Evolutionary conservation across 2,329 filamentous ascomycete genomes (phyloP).

Genomic region (Stemphylium beticola): DNA sequence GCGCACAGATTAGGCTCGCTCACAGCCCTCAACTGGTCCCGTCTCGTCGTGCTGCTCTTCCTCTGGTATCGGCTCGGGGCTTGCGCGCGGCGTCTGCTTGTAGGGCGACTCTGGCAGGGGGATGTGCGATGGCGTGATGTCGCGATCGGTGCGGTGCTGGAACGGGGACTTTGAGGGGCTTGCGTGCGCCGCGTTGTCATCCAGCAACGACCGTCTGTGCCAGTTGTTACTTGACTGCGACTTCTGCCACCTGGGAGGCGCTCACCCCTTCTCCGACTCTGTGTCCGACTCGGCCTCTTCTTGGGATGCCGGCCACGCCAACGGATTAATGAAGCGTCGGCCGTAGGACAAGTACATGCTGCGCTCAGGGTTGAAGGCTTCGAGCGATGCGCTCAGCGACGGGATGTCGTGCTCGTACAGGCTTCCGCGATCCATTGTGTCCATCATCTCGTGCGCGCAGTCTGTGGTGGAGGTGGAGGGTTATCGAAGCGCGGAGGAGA

Average conservation of each 20-base stretch:
- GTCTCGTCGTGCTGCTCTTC: slow-evolving; percentile 37
- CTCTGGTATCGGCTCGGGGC: slow-evolving; percentile 54
- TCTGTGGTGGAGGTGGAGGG: not conserved
- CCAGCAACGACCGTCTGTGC: slow-evolving; percentile 56
- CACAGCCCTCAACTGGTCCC: slow-evolving; percentile 43
- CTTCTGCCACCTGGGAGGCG: slow-evolving; percentile 69
- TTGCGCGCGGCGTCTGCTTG: slow-evolving; percentile 62
- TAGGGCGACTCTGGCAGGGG: slow-evolving; percentile 66
- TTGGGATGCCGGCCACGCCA: slow-evolving; percentile 44
- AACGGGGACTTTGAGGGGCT: slow-evolving; percentile 64
- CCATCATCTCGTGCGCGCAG: slow-evolving; percentile 30
- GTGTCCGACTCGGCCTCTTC: slow-evolving; percentile 52
- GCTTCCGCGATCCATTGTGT: slow-evolving; percentile 42
- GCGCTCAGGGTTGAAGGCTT: slow-evolving; percentile 48
- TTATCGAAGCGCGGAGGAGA: too few relatives aligned
- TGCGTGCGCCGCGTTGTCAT: slow-evolving; percentile 41
- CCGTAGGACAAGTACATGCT: slow-evolving; percentile 45
- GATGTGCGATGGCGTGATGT: slow-evolving; percentile 62
- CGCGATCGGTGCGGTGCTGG: slow-evolving; percentile 61
- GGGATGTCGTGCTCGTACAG: slow-evolving; percentile 48
- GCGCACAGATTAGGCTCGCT: slow-evolving; percentile 13
- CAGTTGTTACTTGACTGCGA: slow-evolving; percentile 60
- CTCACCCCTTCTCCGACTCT: slow-evolving; percentile 63
- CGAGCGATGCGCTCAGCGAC: slow-evolving; percentile 47
- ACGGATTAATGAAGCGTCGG: slow-evolving; percentile 67